Evolutionary conservation across 177 flowering plant genomes (phyloP).

Genomic region (Vitis hybrid): DNA sequence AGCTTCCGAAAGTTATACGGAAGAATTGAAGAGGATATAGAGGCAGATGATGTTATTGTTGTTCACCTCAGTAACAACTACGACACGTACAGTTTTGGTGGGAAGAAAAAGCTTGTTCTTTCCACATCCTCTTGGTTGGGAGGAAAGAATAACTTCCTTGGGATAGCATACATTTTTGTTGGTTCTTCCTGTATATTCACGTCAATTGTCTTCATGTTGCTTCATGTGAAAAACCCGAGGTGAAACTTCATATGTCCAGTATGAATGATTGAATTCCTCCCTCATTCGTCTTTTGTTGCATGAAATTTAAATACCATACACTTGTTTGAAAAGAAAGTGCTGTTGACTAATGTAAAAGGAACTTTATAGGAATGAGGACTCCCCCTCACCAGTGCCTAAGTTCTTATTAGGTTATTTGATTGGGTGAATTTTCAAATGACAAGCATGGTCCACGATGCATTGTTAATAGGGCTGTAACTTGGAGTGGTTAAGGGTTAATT

Average conservation of each 20-base stretch:
- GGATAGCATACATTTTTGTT: conserved; percentile 55
- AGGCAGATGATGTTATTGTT: conserved; percentile 46
- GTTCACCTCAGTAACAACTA: conserved; percentile 69
- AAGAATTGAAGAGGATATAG: conserved; percentile 73
- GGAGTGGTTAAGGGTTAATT: no score
- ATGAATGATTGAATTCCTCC: background rate
- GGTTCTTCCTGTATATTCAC: conserved; percentile 57
- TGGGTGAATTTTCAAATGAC: no score
- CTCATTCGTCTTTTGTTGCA: background rate
- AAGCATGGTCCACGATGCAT: no score
- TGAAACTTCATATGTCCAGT: conserved; percentile 16
- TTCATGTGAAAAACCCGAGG: conserved; percentile 74
- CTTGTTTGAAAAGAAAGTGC: no score
- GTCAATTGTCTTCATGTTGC: conserved; percentile 57
- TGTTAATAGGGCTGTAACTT: no score
- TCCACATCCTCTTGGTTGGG: conserved; percentile 86
- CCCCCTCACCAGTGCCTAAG: no score
- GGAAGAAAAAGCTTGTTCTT: conserved; percentile 74
- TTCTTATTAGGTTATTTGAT: no score
- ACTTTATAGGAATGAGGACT: no score
- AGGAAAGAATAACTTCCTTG: conserved; percentile 81
- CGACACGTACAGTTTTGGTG: conserved; percentile 91
- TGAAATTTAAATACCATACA: background rate
- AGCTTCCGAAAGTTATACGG: conserved; percentile 86
- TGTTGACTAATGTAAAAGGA: no score